Conservation (phyloP, 306 rosid species). For the Acmispon strigosus region DNA sequence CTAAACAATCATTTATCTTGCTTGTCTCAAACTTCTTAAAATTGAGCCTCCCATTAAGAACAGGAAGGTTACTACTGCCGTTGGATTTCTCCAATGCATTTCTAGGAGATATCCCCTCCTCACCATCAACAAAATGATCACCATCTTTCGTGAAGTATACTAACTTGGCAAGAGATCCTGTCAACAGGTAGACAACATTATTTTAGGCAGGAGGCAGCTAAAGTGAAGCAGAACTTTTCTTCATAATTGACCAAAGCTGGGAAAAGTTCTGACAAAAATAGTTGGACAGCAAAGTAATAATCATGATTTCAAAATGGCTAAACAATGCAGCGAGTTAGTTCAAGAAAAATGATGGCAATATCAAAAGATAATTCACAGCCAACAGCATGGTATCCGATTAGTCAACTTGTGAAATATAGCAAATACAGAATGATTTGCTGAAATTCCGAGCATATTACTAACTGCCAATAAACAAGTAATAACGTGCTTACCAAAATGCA, state of each 20-base stretch:
- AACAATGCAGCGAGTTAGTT: not conserved
- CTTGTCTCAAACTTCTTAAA: constrained; percentile 78
- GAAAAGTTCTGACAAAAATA: constrained; percentile 2
- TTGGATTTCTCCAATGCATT: constrained; percentile 33
- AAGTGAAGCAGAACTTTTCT: constrained; percentile 5
- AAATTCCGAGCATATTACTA: not conserved
- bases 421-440: not conserved
- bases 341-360: not conserved
- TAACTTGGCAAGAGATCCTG: constrained; percentile 80
- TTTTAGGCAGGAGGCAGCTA: not conserved
- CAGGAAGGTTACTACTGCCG: constrained; percentile 17
- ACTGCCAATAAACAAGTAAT: not conserved
- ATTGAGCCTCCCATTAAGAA: constrained; percentile 72
- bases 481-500: not conserved
- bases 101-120: constrained; percentile 31
- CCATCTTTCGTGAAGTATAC: constrained; percentile 65
- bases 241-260: not conserved
- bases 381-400: not conserved
- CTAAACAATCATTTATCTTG: constrained; percentile 74
- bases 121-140: constrained; percentile 24
- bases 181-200: constrained; percentile 16
- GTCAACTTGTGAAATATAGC: not conserved
- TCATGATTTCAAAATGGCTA: not conserved
- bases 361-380: not conserved
- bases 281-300: not conserved